Conservation (phyloP, 2,329 filamentous ascomycete species). For the Grosmannia penicillata region DNA sequence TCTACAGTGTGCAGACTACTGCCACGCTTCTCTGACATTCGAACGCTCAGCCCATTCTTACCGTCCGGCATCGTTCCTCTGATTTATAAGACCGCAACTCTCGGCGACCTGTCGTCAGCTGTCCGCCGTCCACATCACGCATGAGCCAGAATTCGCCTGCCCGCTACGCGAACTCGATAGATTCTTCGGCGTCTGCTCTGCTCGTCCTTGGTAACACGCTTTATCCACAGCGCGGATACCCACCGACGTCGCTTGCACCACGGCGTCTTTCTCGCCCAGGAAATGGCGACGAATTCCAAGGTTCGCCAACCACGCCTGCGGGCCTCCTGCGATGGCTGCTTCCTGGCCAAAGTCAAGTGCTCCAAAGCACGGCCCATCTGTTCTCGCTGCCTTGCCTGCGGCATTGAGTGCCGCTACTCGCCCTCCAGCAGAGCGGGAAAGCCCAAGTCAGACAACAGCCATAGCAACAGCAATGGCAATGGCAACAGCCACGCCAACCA, state of each 20-base stretch:
- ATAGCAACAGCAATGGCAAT: slow-evolving; percentile 7
- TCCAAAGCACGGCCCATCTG: slow-evolving; percentile 38
- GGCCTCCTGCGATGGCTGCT: slow-evolving; percentile 37
- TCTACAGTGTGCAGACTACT: not conserved
- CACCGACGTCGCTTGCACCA: not conserved
- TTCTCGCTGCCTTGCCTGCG: slow-evolving; percentile 33
- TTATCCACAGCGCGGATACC: too few species aligned
- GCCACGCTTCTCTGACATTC: not conserved
- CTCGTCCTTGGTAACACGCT: not conserved
- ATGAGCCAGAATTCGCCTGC: too few species aligned
- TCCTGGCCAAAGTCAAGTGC: slow-evolving; percentile 41
- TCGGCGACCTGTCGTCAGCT: not conserved
- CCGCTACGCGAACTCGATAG: too few species aligned
- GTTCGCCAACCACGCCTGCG: slow-evolving; percentile 16
- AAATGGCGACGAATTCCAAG: slow-evolving; percentile 13
- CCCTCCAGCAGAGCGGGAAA: slow-evolving; percentile 36
- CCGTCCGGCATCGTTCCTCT: not conserved
- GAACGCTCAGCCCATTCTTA: not conserved
- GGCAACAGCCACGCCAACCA: slow-evolving; percentile 1
- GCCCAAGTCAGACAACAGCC: slow-evolving; percentile 25
- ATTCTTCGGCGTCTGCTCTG: too few species aligned
- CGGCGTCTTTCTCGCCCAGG: too few species aligned
- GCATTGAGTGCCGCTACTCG: slow-evolving; percentile 35
- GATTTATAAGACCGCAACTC: not conserved
- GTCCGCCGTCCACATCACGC: too few species aligned